phyloP scores from a whole-genome alignment of 805 yeast genomes.

The Ogataea neopini region DNA sequence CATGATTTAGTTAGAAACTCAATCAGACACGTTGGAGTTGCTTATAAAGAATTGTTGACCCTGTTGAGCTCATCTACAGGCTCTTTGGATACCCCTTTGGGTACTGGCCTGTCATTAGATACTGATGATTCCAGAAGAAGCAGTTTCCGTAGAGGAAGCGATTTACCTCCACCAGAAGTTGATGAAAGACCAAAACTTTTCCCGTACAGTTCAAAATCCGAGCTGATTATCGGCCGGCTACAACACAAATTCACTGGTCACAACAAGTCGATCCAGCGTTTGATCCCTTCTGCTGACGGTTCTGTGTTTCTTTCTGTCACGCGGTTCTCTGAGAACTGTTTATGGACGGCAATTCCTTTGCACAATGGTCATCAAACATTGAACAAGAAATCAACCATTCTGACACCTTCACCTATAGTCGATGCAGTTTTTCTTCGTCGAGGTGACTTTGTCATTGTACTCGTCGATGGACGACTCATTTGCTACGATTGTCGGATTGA shows the following conservation, averaged over 20 bases:
- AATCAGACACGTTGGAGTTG: constrained; percentile 36
- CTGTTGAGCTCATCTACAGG: constrained; percentile 14
- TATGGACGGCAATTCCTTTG: constrained; percentile 54
- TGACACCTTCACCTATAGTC: constrained; percentile 48
- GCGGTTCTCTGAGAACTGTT: constrained; percentile 59
- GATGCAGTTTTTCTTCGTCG: constrained; percentile 50
- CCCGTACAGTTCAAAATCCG: neutral
- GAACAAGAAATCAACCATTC: constrained; percentile 36
- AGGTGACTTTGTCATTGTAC: constrained; percentile 47
- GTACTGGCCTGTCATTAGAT: neutral
- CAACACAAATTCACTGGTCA: constrained; percentile 80
- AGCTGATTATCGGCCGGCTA: constrained; percentile 32
- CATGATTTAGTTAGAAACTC: constrained; percentile 45
- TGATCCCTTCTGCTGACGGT: constrained; percentile 70
- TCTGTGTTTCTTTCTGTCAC: constrained; percentile 57
- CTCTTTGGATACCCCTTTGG: neutral
- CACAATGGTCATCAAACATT: constrained; percentile 31
- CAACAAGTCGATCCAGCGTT: constrained; percentile 68
- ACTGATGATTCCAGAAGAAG: constrained; percentile 2
- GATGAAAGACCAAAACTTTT: neutral
- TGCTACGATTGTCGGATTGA: constrained; percentile 61
- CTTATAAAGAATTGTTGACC: constrained; percentile 32
- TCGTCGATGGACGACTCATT: constrained; percentile 46
- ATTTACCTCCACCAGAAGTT: too few species aligned
- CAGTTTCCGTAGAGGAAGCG: neutral